These are phyloP conservation scores for Exophiala xenobiotica DNA, from an alignment of 2,329 filamentous ascomycete genomes.

Conservation along the genomic window DNA sequence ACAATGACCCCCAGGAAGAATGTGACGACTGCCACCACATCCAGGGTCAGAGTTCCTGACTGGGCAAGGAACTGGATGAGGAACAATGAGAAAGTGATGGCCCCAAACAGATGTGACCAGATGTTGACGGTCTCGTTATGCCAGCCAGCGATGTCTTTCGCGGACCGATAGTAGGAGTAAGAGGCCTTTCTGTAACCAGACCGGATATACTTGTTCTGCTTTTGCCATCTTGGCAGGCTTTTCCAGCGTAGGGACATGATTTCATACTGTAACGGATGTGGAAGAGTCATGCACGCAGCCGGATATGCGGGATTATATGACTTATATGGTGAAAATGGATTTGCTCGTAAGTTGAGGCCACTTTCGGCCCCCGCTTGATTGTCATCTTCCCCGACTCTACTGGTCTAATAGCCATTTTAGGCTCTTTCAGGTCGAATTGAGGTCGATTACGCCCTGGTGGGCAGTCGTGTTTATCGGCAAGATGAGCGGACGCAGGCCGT, in stretches of 20 bases:
- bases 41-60: neutral
- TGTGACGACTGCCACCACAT: slow-evolving; percentile 21
- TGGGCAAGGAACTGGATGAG: neutral
- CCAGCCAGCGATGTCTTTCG: slow-evolving; percentile 26
- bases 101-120: slow-evolving; percentile 28
- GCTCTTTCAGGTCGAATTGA: neutral
- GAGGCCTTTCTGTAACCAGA: slow-evolving; percentile 33
- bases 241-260: neutral
- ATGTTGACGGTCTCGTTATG: slow-evolving; percentile 33
- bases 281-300: neutral
- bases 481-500: neutral
- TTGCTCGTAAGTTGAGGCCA: neutral
- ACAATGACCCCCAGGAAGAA: slow-evolving; percentile 23
- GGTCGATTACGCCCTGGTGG: neutral
- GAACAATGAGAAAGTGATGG: slow-evolving; percentile 9
- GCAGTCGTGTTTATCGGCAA: neutral
- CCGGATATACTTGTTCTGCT: slow-evolving; percentile 31
- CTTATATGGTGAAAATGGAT: neutral
- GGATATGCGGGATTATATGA: neutral
- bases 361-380: neutral
- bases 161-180: slow-evolving; percentile 26
- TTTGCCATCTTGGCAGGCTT: neutral
- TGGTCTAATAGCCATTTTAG: neutral
- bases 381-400: neutral
- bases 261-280: neutral